Percentiles rank a stretch among this genome's conserved stretches.
These are phyloP conservation scores for Phytophthora niederhauseri DNA, from an alignment of 352 stramenopile genomes.

Conservation along the genomic window DNA sequence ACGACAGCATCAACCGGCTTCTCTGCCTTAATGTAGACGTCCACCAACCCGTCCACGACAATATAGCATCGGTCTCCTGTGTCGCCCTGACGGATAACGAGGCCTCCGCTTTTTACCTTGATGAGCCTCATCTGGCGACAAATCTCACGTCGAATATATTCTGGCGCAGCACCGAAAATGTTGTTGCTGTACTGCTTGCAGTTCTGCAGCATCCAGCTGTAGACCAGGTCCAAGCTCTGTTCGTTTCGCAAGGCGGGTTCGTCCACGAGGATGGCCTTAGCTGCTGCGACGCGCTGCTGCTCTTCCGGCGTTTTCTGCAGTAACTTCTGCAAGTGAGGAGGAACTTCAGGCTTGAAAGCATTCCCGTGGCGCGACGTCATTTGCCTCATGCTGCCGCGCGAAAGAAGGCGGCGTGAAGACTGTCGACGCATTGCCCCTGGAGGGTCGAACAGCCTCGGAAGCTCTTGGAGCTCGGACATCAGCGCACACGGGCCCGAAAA, in stretches of 20 bases:
- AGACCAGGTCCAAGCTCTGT: slow-evolving; percentile 70
- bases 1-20: slow-evolving; percentile 32
- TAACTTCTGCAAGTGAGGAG: slow-evolving; percentile 60
- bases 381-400: slow-evolving; percentile 2
- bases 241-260: slow-evolving; percentile 62
- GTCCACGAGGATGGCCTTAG: slow-evolving; percentile 62
- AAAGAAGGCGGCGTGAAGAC: slow-evolving; percentile 20
- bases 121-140: slow-evolving; percentile 79
- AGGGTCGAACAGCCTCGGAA: slow-evolving; percentile 18
- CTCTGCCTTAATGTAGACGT: slow-evolving; percentile 76
- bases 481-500: neutral
- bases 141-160: slow-evolving; percentile 83
- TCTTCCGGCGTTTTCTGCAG: slow-evolving; percentile 62
- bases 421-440: slow-evolving; percentile 23
- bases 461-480: slow-evolving; percentile 37
- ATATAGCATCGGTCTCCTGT: slow-evolving; percentile 82
- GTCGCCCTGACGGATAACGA: slow-evolving; percentile 77
- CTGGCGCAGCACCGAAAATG: slow-evolving; percentile 74
- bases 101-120: slow-evolving; percentile 51
- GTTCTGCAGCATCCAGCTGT: slow-evolving; percentile 83
- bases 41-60: slow-evolving; percentile 73
- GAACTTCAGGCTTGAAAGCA: slow-evolving; percentile 40
- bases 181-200: slow-evolving; percentile 87
- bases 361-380: slow-evolving; percentile 16
- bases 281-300: slow-evolving; percentile 48